These are phyloP conservation scores for Exophiala oligosperma DNA, from an alignment of 2,329 filamentous ascomycete species.

Conservation along the genomic window DNA sequence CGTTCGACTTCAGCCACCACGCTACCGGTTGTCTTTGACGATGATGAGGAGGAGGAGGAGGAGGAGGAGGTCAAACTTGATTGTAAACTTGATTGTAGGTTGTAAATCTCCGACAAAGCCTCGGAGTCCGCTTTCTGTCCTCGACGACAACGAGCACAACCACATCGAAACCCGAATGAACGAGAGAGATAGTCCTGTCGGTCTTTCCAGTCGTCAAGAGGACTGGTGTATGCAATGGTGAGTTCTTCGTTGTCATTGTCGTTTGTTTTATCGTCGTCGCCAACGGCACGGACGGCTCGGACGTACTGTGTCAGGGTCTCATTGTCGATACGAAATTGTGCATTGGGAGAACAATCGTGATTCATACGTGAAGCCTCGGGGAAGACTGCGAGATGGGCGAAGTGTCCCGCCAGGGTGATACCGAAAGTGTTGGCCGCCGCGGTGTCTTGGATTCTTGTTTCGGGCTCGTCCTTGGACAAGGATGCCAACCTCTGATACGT, in stretches of 20 bases:
- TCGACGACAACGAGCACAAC: slow-evolving; percentile 14
- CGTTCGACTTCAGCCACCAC: slow-evolving; percentile 14
- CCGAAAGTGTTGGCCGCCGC: slow-evolving; percentile 20
- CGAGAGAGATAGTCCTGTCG: slow-evolving; percentile 14
- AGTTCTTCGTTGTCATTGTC: slow-evolving; percentile 70
- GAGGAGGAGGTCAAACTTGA: no score
- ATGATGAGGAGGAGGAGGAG: no score
- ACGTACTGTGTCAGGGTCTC: slow-evolving; percentile 10
- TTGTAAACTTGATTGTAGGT: no score
- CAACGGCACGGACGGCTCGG: slow-evolving; percentile 62
- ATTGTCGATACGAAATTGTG: slow-evolving; percentile 9
- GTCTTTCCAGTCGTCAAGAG: slow-evolving; percentile 2
- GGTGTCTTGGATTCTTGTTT: slow-evolving; percentile 15
- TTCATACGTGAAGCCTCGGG: slow-evolving; percentile 24
- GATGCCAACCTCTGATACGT: slow-evolving; percentile 1
- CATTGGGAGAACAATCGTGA: slow-evolving; percentile 23
- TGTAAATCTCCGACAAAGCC: no score
- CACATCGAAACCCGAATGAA: slow-evolving; percentile 19
- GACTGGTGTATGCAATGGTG: slow-evolving; percentile 73
- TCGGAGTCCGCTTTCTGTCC: not conserved
- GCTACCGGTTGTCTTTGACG: not conserved
- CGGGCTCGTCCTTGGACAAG: not conserved
- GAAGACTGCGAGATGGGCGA: slow-evolving; percentile 17
- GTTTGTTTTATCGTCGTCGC: slow-evolving; percentile 50
- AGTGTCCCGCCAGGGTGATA: not conserved